Evolutionary conservation across 2,329 filamentous ascomycete species (phyloP), one percentile per base, ranked within the genome.

Genomic region (Amesomyces nigricolor): DNA sequence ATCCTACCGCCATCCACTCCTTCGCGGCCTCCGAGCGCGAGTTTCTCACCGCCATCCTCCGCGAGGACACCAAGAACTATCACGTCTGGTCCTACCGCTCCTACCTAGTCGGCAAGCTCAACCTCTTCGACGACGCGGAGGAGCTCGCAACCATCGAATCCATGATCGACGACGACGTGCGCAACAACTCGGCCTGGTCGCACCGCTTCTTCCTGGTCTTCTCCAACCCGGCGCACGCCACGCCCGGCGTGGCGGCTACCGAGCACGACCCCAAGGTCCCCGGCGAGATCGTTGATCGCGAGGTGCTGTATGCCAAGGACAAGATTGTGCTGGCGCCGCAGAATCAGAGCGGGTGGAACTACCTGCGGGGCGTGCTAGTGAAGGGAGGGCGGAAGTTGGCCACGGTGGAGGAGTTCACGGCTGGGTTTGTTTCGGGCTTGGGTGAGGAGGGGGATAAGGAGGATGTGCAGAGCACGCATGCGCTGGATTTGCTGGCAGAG

Each of bases 161-260:
- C 39, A 80, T 96, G 70, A 80, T 99, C 56, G 76, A 82, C 55
- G 76, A 82, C 35, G 94, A 99, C 71, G 84, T 97, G 57, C 82
- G 91, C 66, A 99, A 99, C 75, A 99, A 99, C 71, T 94, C 88
- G 44, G 94, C 92, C 14, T 99, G 94, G 94, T 95, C 92, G 62
- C 92, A 99, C 75, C 86, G 94, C 50, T 97, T 94, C 78, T 96
- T 92, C 70, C 70, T 97, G n/a, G 83, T 92, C 16, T 95, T 96
- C 62, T 80, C 81, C 68, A 75, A 79, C 76, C 86, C 78, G 17
- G 74, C 63, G 1, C 64, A 73, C 22, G 73, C 75, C 11, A 83
- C 79, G 0, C 65, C 72, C 4, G 74, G 68, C n/a, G 68, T 70
- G 7, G 73, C 73, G 29, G 75, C 80, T 2, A 81, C 78, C 1